phyloP scores from a whole-genome alignment of 495 filamentous ascomycete species.

The Aspergillus sparsus region DNA sequence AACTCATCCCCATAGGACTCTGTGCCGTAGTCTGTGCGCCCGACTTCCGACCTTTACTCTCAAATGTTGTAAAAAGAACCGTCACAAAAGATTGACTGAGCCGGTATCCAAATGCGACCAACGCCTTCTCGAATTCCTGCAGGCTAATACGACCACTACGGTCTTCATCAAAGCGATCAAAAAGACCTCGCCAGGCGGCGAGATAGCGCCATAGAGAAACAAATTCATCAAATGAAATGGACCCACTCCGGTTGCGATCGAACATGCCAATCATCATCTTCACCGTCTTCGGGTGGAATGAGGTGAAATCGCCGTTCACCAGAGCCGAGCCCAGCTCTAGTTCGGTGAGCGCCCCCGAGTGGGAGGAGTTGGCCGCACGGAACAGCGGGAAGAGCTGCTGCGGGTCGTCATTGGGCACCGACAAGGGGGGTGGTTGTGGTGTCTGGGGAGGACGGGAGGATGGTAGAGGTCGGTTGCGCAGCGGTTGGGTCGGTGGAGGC shows the following conservation, averaged over 20 bases:
- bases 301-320: constrained; percentile 93
- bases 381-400: constrained; percentile 77
- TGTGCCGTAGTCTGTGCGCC: constrained; percentile 28
- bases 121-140: constrained; percentile 85
- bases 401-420: constrained; percentile 62
- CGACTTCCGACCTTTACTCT: constrained; percentile 45
- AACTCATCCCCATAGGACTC: constrained; percentile 72
- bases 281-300: constrained; percentile 95
- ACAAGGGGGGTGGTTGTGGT: constrained; percentile 60
- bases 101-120: constrained; percentile 92
- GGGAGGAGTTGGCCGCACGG: constrained; percentile 82
- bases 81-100: constrained; percentile 79
- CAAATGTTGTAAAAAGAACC: constrained; percentile 74
- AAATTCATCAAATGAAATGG: constrained; percentile 94
- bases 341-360: constrained; percentile 81
- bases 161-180: constrained; percentile 94
- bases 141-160: constrained; percentile 81
- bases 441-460: constrained; percentile 58
- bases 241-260: constrained; percentile 80
- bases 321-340: constrained; percentile 85
- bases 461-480: constrained; percentile 54
- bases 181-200: constrained; percentile 87
- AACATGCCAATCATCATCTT: constrained; percentile 99
- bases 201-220: constrained; percentile 93
- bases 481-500: constrained; percentile 50